These are phyloP conservation scores for Soucietia sequanensis DNA, from an alignment of 805 yeast species.

Conservation along the genomic window DNA sequence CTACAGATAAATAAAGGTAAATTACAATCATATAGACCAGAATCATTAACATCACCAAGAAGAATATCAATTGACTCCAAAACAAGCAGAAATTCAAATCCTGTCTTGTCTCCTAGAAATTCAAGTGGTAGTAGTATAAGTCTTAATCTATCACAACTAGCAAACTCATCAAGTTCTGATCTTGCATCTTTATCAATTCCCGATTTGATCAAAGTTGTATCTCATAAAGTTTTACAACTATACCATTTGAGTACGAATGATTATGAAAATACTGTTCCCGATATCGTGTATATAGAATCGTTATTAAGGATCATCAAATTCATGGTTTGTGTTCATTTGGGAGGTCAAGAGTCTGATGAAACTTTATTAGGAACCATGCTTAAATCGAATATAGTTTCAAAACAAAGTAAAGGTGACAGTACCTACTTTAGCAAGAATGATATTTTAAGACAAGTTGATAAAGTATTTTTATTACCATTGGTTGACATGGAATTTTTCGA, in stretches of 20 bases:
- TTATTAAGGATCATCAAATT: slow-evolving; percentile 62
- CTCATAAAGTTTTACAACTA: slow-evolving; percentile 23
- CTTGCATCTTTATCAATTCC: slow-evolving; percentile 26
- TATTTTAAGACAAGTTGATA: slow-evolving; percentile 40
- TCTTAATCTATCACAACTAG: slow-evolving; percentile 25
- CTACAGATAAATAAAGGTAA: slow-evolving; percentile 31
- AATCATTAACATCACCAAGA: slow-evolving; percentile 33
- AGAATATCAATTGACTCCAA: slow-evolving; percentile 43
- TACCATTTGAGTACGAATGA: slow-evolving; percentile 49
- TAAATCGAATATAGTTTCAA: neutral
- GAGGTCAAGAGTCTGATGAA: slow-evolving; percentile 45
- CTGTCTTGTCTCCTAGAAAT: slow-evolving; percentile 32
- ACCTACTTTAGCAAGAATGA: slow-evolving; percentile 31
- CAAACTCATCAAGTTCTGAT: slow-evolving; percentile 19
- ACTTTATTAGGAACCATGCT: slow-evolving; percentile 8
- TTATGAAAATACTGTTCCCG: slow-evolving; percentile 78
- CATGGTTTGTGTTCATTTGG: slow-evolving; percentile 50
- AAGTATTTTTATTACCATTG: slow-evolving; percentile 34
- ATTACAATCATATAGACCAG: slow-evolving; percentile 14
- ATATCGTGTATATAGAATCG: slow-evolving; percentile 71
- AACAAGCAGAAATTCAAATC: slow-evolving; percentile 3
- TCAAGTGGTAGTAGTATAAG: slow-evolving; percentile 27
- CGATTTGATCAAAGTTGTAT: slow-evolving; percentile 30
- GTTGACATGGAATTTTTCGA: slow-evolving; percentile 41
- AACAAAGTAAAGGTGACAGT: neutral